phyloP scores from a whole-genome alignment of 1,284 basidiomycete genomes.

The Pseudozyma tsukubaensis region DNA sequence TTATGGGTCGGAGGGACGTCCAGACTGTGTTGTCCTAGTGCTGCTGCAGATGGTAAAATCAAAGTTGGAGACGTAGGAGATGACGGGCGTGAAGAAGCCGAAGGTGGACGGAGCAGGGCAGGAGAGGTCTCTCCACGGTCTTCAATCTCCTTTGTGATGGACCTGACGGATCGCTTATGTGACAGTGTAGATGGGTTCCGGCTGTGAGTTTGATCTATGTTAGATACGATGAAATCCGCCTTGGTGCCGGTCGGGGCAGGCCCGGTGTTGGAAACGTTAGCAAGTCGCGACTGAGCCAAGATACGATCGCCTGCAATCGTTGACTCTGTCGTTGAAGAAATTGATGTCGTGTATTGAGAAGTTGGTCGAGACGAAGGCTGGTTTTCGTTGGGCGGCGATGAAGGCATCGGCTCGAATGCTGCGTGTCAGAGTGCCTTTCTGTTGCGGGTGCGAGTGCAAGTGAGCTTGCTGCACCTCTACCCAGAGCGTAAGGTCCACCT shows the following conservation, averaged over 20 bases:
- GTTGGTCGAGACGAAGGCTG: constrained; percentile 2
- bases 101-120: constrained; percentile 8
- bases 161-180: constrained; percentile 45
- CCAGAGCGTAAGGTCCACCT: too few species aligned
- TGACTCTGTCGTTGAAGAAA: neutral
- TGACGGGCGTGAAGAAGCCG: constrained; percentile 12
- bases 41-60: constrained; percentile 4
- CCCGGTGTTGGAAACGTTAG: constrained; percentile 16
- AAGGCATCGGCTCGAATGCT: constrained; percentile 27
- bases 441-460: neutral
- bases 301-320: constrained; percentile 23
- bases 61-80: constrained; percentile 23
- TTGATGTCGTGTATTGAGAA: neutral
- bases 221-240: neutral
- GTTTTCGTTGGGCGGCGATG: constrained; percentile 12
- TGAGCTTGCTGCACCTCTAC: neutral
- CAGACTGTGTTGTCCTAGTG: constrained; percentile 1
- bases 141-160: constrained; percentile 42
- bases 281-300: constrained; percentile 22
- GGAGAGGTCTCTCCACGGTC: constrained; percentile 12
- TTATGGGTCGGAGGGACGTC: neutral
- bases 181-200: constrained; percentile 15
- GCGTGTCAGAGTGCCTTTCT: neutral
- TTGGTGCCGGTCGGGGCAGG: constrained; percentile 10
- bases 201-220: constrained; percentile 4